Conservation (phyloP, 202 grass and related monocot genomes). For the Zizania palustris region DNA sequence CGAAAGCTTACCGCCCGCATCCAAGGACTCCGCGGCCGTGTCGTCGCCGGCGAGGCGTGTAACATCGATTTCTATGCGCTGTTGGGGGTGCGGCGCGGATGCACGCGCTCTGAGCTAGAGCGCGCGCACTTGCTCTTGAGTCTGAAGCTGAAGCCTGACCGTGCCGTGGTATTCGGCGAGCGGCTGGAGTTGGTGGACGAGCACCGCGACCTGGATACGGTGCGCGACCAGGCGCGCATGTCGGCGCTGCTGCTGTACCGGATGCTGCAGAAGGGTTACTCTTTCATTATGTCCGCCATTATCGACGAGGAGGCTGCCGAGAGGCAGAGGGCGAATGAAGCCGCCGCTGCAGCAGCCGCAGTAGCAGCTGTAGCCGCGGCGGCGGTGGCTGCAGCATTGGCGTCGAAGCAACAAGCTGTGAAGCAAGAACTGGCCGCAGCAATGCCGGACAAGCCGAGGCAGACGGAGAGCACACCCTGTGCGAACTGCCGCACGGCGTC, state of each 20-base stretch:
- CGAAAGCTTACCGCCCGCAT: slow-evolving; percentile 72
- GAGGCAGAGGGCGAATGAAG: slow-evolving; percentile 49
- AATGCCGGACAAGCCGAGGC: background rate
- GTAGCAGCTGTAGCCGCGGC: background rate
- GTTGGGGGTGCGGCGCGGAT: slow-evolving; percentile 68
- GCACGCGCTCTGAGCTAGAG: slow-evolving; percentile 80
- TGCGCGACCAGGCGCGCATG: slow-evolving; percentile 86
- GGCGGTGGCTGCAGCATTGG: background rate
- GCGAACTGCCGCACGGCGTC: background rate
- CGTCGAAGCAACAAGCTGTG: slow-evolving; percentile 19
- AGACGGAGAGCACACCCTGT: background rate
- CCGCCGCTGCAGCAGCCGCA: slow-evolving; percentile 29
- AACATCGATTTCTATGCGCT: slow-evolving; percentile 75
- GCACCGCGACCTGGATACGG: slow-evolving; percentile 79
- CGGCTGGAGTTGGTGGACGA: slow-evolving; percentile 83
- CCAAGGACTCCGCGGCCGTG: slow-evolving; percentile 60
- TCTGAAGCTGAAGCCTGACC: slow-evolving; percentile 84
- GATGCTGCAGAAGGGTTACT: slow-evolving; percentile 88
- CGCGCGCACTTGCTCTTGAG: slow-evolving; percentile 78
- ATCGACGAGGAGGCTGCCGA: slow-evolving; percentile 62
- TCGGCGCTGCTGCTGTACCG: slow-evolving; percentile 78
- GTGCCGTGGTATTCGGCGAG: slow-evolving; percentile 70
- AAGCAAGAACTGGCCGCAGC: background rate
- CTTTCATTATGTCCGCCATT: slow-evolving; percentile 58
- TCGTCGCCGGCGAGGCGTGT: slow-evolving; percentile 60